Evolutionary conservation across 345 rosid species (phyloP), one percentile per base, ranked within the genome.

Genomic region (Corchorus capsularis): DNA sequence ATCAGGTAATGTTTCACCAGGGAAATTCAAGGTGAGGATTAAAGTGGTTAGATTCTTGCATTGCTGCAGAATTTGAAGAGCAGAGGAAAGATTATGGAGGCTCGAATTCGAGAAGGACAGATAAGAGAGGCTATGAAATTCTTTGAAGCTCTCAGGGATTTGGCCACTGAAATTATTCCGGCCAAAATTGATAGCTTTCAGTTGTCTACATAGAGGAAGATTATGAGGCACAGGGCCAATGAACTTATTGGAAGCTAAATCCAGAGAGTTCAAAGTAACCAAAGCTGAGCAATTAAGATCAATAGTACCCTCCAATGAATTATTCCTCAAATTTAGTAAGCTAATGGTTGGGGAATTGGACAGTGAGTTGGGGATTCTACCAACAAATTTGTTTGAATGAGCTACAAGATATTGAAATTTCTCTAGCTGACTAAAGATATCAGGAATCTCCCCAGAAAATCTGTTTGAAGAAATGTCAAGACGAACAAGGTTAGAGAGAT

Each of bases 241-340:
- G 37, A 75, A 75, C 22, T 8, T 9, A n/a, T 75, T 75, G 20
- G 32, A 14, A 35, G 41, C 65, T 6, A 75, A 46, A 65, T 75
- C 63, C 32, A 75, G 78, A 13, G 37, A 64, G 11, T 20, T 34
- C 53, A 75, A 16, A 14, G 39, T 4, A 20, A 34, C 53, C 63
- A 75, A n/a, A 15, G 78, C 56, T 6, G 78, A 75, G 50, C 78
- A 75, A 55, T 75, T 75, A 32, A 66, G 56, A 54, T 27, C 32
- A 16, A 66, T 53, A 4, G 72, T 7, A 55, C 78, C 78, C 3
- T 6, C 8, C 53, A 75, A 5, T 1, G 35, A 17, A 72, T 75
- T 75, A 50, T 65, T 75, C 22, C 63, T 41, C 60, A 75, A 55
- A 65, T 47, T 47, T 41, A 75, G 64, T 8, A 19, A 20, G 4